These are phyloP conservation scores for Hermanozyma aechmeae DNA, from an alignment of 805 yeast species.

Conservation along the genomic window DNA sequence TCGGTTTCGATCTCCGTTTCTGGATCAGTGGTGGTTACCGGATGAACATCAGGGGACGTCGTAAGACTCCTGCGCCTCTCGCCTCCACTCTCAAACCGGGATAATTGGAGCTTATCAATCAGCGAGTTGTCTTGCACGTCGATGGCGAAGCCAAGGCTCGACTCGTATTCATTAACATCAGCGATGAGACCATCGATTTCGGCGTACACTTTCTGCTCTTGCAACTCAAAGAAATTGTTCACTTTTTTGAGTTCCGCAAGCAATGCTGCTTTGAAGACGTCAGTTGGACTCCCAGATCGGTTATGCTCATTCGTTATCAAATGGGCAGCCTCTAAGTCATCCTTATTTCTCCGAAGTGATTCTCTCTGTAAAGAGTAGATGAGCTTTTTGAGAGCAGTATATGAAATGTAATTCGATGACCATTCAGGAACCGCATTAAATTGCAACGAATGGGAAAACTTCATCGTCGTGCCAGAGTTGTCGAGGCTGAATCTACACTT, in stretches of 20 bases:
- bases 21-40: conserved; percentile 10
- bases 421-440: conserved; percentile 49
- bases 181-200: conserved; percentile 37
- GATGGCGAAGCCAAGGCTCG: conserved; percentile 12
- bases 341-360: conserved; percentile 8
- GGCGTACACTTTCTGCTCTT: conserved; percentile 36
- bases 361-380: conserved; percentile 45
- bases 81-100: not conserved
- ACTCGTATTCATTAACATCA: conserved; percentile 32
- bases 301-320: no score
- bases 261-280: conserved; percentile 38
- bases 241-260: conserved; percentile 42
- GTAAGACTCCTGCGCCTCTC: no score
- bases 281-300: conserved; percentile 2
- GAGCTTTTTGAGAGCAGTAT: conserved; percentile 43
- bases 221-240: conserved; percentile 39
- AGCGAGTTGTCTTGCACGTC: not conserved
- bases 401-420: conserved; percentile 37
- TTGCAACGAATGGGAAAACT: conserved; percentile 41
- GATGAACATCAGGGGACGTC: conserved; percentile 16
- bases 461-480: conserved; percentile 19
- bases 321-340: conserved; percentile 1
- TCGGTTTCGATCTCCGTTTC: conserved; percentile 12
- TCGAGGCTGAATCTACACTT: no score
- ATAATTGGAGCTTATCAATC: not conserved